These are phyloP conservation scores for Coemansia sp. DNA, from an alignment of 192 early-diverging fungal genomes.

Conservation along the genomic window DNA sequence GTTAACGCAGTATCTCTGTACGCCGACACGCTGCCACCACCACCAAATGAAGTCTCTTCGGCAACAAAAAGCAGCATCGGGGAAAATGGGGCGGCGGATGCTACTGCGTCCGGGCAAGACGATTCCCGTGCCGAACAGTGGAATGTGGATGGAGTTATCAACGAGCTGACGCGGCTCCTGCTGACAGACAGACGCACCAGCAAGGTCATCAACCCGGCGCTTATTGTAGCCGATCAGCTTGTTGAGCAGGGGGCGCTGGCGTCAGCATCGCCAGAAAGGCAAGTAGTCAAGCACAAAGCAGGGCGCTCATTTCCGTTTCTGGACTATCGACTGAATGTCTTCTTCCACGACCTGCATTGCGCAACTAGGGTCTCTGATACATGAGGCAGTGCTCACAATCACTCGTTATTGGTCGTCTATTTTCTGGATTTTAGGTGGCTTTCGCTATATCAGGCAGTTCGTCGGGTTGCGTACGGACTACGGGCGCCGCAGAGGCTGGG, in stretches of 20 bases:
- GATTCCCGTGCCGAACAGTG: constrained; percentile 8
- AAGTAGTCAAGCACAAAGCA: too few relatives aligned
- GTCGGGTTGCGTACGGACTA: constrained; percentile 41
- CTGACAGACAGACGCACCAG: constrained; percentile 47
- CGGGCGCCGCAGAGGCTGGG: constrained; percentile 36
- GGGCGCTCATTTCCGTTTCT: too few relatives aligned
- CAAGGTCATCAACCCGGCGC: constrained; percentile 48
- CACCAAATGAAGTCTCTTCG: constrained; percentile 7
- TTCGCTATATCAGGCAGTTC: constrained; percentile 39
- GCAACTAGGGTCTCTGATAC: too few relatives aligned
- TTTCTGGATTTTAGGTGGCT: constrained; percentile 30
- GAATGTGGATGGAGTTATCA: constrained; percentile 38
- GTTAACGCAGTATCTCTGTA: constrained; percentile 47
- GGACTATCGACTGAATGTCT: too few relatives aligned
- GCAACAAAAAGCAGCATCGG: neutral
- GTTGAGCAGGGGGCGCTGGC: constrained; percentile 43
- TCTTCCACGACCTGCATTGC: too few relatives aligned
- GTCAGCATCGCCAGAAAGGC: constrained; percentile 28
- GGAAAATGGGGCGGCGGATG: constrained; percentile 1
- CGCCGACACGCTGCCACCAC: constrained; percentile 29
- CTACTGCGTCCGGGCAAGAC: constrained; percentile 1
- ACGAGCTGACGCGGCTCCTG: constrained; percentile 46
- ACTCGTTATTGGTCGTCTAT: neutral
- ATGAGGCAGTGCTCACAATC: too few relatives aligned
- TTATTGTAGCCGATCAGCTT: constrained; percentile 51